These are phyloP conservation scores for Fusarium nygamai DNA, from an alignment of 2,329 filamentous ascomycete genomes.

Conservation along the genomic window DNA sequence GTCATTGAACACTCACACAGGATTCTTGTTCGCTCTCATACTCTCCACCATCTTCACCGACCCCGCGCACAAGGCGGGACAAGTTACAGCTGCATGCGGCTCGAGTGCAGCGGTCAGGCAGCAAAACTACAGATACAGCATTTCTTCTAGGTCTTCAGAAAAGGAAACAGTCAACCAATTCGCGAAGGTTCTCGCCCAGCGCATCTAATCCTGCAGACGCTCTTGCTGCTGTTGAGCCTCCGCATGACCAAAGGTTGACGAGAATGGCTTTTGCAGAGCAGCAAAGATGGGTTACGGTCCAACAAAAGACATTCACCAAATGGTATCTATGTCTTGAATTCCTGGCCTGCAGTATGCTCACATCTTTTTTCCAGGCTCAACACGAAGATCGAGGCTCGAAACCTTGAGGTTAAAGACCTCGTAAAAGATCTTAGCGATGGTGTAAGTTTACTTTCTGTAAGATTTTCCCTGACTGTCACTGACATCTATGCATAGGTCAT, in stretches of 20 bases:
- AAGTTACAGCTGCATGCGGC: constrained; percentile 62
- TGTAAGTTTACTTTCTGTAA: constrained; percentile 64
- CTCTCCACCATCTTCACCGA: constrained; percentile 43
- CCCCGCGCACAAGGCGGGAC: constrained; percentile 55
- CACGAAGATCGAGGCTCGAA: constrained; percentile 85
- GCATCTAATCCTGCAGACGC: constrained; percentile 53
- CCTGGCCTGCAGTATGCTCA: not conserved
- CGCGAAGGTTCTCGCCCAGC: constrained; percentile 46
- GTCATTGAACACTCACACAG: constrained; percentile 35
- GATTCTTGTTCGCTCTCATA: constrained; percentile 30
- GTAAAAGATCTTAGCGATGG: constrained; percentile 92
- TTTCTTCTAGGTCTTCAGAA: constrained; percentile 39
- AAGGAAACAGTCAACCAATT: constrained; percentile 36
- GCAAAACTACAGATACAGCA: constrained; percentile 42
- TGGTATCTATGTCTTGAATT: constrained; percentile 59
- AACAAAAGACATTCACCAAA: constrained; percentile 99
- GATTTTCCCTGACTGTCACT: not conserved
- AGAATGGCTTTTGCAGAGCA: constrained; percentile 73
- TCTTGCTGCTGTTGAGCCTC: constrained; percentile 57
- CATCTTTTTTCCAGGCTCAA: constrained; percentile 75
- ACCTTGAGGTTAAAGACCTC: constrained; percentile 85
- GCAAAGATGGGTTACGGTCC: constrained; percentile 79
- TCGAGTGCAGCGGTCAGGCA: constrained; percentile 57
- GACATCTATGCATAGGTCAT: constrained; percentile 70
- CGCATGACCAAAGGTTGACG: constrained; percentile 60